Conservation (phyloP, 257 asterid species). For the Fraxinus pennsylvanica region DNA sequence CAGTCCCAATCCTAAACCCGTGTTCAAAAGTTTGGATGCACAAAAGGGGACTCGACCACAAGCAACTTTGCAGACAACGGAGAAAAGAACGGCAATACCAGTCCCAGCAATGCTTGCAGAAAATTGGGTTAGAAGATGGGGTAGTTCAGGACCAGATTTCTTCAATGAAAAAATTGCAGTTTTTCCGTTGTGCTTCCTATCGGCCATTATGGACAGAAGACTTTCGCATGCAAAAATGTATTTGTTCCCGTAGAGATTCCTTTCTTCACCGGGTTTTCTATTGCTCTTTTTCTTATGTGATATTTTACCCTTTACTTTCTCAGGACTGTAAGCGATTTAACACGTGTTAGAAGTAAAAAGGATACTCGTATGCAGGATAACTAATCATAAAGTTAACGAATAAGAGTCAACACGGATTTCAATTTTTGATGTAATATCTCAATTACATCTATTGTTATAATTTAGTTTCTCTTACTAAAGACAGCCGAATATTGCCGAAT, state of each 20-base stretch:
- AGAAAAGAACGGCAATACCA: constrained; percentile 73
- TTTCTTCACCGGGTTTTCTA: constrained; percentile 40
- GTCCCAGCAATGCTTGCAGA: constrained; percentile 93
- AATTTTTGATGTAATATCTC: neutral
- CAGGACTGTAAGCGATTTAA: constrained; percentile 39
- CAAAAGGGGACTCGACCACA: constrained; percentile 57
- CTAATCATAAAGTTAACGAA: neutral
- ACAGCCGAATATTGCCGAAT: neutral
- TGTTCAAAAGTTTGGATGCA: constrained; percentile 55
- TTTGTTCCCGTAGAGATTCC: constrained; percentile 54
- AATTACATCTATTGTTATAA: neutral
- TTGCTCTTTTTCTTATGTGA: constrained; percentile 50
- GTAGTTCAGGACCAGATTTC: constrained; percentile 76
- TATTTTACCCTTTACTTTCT: constrained; percentile 50
- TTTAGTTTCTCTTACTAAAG: neutral
- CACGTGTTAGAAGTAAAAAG: neutral
- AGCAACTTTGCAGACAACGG: constrained; percentile 64
- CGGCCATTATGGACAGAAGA: constrained; percentile 75
- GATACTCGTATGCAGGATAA: neutral
- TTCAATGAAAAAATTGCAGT: constrained; percentile 58
- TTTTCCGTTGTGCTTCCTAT: constrained; percentile 52
- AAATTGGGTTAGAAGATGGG: constrained; percentile 61
- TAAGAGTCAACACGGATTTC: neutral
- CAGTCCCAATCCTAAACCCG: constrained; percentile 83
- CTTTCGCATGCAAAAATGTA: constrained; percentile 75